These are phyloP conservation scores for Trichophyton rubrum DNA, from an alignment of 2,329 filamentous ascomycete species.

Conservation along the genomic window DNA sequence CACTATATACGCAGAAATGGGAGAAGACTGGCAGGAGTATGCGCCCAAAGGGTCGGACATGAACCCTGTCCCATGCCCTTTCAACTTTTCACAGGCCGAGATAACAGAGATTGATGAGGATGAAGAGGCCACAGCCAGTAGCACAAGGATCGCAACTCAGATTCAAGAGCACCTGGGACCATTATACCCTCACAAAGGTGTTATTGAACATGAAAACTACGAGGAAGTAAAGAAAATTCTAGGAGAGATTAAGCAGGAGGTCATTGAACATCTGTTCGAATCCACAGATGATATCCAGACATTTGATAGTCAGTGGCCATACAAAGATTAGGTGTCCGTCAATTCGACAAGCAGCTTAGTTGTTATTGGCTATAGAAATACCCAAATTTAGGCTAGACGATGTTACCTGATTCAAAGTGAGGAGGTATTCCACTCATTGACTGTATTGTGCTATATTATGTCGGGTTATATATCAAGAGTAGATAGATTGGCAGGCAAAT, in stretches of 20 bases:
- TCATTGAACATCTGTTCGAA: not conserved
- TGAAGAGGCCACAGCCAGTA: not conserved
- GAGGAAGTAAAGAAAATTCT: slow-evolving; percentile 8
- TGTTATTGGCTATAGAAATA: not conserved
- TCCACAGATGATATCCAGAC: not conserved
- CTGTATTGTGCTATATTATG: no score
- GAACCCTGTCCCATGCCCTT: not conserved
- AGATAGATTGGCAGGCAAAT: no score
- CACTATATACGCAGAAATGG: slow-evolving; percentile 13
- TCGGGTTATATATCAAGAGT: no score
- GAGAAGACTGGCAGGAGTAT: slow-evolving; percentile 3
- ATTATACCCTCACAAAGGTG: slow-evolving; percentile 9
- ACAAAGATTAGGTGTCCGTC: not conserved
- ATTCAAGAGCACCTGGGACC: slow-evolving; percentile 3
- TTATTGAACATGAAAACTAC: slow-evolving; percentile 7
- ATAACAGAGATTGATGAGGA: slow-evolving; percentile 5
- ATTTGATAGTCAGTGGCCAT: not conserved
- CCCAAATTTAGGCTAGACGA: not conserved
- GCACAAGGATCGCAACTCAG: slow-evolving; percentile 5
- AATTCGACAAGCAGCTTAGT: not conserved
- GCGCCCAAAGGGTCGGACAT: not conserved
- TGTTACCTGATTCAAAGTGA: no score
- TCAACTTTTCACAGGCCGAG: not conserved
- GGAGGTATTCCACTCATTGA: no score
- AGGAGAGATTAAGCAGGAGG: slow-evolving; percentile 4